A percentile compares a stretch with the other conserved stretches of the same genome.
Conservation (phyloP, 495 filamentous ascomycete genomes). For the Neurospora hispaniola region DNA sequence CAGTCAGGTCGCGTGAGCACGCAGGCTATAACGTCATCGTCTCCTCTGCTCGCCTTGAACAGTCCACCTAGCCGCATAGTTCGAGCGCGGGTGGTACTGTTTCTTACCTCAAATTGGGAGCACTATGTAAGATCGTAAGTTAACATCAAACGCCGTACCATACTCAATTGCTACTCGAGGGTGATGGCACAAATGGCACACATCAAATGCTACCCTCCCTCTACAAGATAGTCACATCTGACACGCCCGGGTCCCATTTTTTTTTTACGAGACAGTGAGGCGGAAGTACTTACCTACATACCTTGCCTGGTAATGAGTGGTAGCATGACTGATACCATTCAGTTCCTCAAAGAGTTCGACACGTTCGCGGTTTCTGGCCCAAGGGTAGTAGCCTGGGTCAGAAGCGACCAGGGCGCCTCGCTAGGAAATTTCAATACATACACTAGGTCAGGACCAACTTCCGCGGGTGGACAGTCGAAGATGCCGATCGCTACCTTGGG, state of each 20-base stretch:
- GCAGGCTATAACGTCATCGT: neutral
- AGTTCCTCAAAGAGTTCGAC: neutral
- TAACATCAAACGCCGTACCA: neutral
- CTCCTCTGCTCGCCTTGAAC: neutral
- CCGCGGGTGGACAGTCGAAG: neutral
- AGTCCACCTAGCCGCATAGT: neutral
- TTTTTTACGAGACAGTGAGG: neutral
- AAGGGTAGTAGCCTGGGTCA: neutral
- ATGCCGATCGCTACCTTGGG: neutral
- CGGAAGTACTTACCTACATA: neutral
- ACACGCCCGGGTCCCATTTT: no score
- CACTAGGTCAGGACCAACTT: neutral
- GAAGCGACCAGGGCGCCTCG: neutral
- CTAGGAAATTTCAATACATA: neutral
- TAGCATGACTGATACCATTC: neutral
- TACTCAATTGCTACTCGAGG: neutral
- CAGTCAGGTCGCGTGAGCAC: neutral
- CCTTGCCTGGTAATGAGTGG: neutral
- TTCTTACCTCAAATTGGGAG: neutral
- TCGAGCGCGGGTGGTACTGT: neutral
- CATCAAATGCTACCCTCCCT: no score
- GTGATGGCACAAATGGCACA: neutral
- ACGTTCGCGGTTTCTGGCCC: neutral
- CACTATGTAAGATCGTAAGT: neutral
- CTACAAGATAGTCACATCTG: no score